Evolutionary conservation across 495 filamentous ascomycete genomes (phyloP), one percentile per base, ranked within the genome.

Genomic region (Saxophila tyrrhenica): DNA sequence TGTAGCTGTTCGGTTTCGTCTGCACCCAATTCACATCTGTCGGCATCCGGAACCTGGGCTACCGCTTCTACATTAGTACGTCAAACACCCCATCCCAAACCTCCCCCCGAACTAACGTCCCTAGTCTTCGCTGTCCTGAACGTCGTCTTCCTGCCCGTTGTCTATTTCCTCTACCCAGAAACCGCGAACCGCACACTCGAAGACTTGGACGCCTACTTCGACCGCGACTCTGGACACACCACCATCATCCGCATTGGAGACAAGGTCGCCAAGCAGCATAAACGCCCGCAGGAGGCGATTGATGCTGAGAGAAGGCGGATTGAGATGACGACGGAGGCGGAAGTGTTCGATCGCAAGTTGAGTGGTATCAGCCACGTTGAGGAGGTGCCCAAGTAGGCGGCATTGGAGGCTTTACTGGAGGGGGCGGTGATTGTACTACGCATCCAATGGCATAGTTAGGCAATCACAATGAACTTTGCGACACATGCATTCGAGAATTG

Each of bases 21-120:
- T 66, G 70, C n/a, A 64, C 66, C 10, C 62, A 70, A 58, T 64
- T 70, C 42, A 69, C 69, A 10, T 62, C 60, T 29, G 57, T 60
- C 23, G 68, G 68, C 10, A 61, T 72, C 29, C 55, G 64, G 22
- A 66, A 65, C 25, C 61, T 71, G 0, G 61, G 64, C 39, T 70
- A 67, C 62, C 55, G 62, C 41, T 69, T 69, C 48, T 70, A 71
- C 52, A 58, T 70, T 23, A 29, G 10, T 48, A 21, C 10, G 46
- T 29, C 29, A 35, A 13, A 35, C 13, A 13, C 29, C 7, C 7
- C 29, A 35, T 35, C 5, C 29, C 29, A 13, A 35, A 7, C 7
- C 5, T 5, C 29, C 29, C 13, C 5, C 29, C 13, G 5, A 7
- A 13, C 29, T 35, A 13, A 35, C 29, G 7, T 7, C 5, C 5